Base-by-base conservation (phyloP, 1,139 yeast species). In the Candida smagusa region DNA sequence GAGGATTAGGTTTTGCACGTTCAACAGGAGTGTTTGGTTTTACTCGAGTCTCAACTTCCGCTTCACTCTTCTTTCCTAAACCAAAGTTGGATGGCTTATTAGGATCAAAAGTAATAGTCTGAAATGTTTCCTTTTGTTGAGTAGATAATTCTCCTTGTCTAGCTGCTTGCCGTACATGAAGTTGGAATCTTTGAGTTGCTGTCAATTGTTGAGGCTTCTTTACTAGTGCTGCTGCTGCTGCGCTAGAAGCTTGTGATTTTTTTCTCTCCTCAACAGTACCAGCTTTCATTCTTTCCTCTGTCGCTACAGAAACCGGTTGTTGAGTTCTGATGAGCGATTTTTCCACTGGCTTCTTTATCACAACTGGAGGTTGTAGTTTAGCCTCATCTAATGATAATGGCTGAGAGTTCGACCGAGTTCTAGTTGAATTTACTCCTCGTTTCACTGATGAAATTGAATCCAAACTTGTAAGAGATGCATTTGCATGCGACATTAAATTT, bases 61-160 rank as follows among this genome's bases (percentile, higher is more conserved):
- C 37, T 19, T 56, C 61, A 9, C 41, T 33, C 24, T 54, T 49
- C 34, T 51, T 49, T 35, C 62, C 47, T 21, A 65, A 42, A 13
- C 59, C 56, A 2, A 58, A 48, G 2, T 59, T 50, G 0, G 64
- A 53, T 0, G 75, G 72, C 30, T 53, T 49, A 41, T 58, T 70
- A 0, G 77, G 76, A 46, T 71, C 75, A 46, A 61, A 70, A 2
- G 63, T 63, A 3, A 69, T 72, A 1, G 68, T 53, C 1, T 63
- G 56, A 12, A 70, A 50, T 1, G 50, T 42, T 42, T 67, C 73
- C 43, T 60, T 61, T 37, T 67, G 65, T 39, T 68, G 74, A 0
- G 74, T 65, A 54, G 64, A 53, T 30, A 71, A 53, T 1, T 63
- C 33, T 0, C 77, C 77, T 2, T 64, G 48, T 45, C 56, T 65